Evolutionary conservation across 306 rosid species (phyloP).

Genomic region (Gillenia trifoliata): DNA sequence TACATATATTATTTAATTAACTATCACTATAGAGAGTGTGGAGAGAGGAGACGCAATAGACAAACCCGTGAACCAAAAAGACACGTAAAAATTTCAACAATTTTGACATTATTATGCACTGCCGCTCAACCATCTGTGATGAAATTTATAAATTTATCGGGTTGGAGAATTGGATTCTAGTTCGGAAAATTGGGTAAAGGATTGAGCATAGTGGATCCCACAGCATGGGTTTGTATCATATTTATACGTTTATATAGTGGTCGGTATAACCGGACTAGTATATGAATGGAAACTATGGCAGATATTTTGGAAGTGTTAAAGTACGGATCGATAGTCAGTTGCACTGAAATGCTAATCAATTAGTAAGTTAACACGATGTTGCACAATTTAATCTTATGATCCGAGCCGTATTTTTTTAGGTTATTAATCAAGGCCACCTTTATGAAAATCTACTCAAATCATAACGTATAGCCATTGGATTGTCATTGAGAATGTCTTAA

Average conservation of each 20-base stretch:
- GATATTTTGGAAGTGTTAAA: no score
- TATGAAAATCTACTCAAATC: no score
- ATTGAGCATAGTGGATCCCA: not conserved
- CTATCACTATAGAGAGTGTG: not conserved
- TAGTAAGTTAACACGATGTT: no score
- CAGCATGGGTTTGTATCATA: not conserved
- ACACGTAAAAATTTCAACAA: slow-evolving; percentile 11
- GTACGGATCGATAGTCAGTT: no score
- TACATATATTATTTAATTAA: not conserved
- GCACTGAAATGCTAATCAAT: no score
- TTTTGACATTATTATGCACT: not conserved
- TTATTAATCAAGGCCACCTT: no score
- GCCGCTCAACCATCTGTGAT: not conserved
- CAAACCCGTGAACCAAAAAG: slow-evolving; percentile 40
- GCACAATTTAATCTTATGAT: no score
- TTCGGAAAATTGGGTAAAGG: not conserved
- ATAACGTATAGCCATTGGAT: no score
- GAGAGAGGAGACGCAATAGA: not conserved
- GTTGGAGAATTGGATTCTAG: not conserved
- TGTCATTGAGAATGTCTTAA: no score
- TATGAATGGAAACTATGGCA: no score
- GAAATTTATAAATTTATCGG: not conserved
- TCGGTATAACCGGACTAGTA: no score
- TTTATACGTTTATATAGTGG: not conserved
- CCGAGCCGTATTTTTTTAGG: no score